These are phyloP conservation scores for Alternaria atra DNA, from an alignment of 2,329 filamentous ascomycete species.

Conservation along the genomic window DNA sequence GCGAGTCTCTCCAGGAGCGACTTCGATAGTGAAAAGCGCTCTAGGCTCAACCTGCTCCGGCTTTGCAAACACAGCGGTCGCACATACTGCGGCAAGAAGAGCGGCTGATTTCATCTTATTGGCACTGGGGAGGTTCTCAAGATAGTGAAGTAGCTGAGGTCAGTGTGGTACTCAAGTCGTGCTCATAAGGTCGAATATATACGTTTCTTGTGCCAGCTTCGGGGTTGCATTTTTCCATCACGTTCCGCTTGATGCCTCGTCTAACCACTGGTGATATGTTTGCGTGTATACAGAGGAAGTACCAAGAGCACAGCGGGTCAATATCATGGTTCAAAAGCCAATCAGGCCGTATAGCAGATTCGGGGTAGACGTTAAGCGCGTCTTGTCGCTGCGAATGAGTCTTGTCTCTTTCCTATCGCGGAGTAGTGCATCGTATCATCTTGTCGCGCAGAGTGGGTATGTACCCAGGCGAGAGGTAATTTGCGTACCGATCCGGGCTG, in stretches of 20 bases:
- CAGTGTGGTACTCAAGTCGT: background rate
- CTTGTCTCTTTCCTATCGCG: background rate
- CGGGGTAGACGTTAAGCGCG: background rate
- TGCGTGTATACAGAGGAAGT: background rate
- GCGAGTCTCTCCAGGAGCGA: slow-evolving; percentile 26
- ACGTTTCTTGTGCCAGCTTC: background rate
- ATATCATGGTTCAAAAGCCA: background rate
- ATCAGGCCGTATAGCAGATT: background rate
- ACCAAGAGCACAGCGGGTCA: background rate
- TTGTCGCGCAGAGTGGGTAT: background rate
- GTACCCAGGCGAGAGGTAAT: background rate
- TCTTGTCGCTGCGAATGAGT: background rate
- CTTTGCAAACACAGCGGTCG: background rate
- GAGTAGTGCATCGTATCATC: background rate
- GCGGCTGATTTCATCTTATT: background rate
- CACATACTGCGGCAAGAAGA: background rate
- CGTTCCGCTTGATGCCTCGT: background rate
- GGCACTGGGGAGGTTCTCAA: background rate
- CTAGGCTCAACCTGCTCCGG: background rate
- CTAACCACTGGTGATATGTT: background rate
- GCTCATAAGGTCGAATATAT: background rate
- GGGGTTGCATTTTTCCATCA: background rate
- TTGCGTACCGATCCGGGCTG: background rate
- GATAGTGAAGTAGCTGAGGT: background rate
- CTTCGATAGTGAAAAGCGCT: slow-evolving; percentile 19